Conservation (phyloP, 2,329 filamentous ascomycete genomes). For the Arthrobotrys pseudoclavata region DNA sequence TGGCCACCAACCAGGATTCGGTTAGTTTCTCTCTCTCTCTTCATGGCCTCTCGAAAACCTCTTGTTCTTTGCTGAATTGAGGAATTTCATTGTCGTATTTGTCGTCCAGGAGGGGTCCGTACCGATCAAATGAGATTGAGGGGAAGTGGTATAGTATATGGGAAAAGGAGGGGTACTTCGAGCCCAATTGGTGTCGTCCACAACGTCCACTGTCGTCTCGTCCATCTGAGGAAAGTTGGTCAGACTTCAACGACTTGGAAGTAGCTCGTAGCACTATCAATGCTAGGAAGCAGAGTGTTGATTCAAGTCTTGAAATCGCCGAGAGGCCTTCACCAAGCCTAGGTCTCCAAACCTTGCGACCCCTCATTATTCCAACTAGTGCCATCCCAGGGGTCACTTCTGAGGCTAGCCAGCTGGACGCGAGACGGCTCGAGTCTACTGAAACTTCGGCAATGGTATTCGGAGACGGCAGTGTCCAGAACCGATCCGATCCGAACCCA, state of each 20-base stretch:
- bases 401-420: slow-evolving; percentile 1
- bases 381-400: neutral
- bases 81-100: neutral
- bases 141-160: slow-evolving; percentile 29
- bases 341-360: neutral
- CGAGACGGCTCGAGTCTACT: neutral
- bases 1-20: slow-evolving; percentile 18
- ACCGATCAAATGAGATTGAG: slow-evolving; percentile 33
- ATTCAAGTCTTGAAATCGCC: neutral
- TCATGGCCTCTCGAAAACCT: neutral
- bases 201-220: neutral
- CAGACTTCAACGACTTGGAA: neutral
- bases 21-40: slow-evolving; percentile 3
- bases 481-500: slow-evolving; percentile 1
- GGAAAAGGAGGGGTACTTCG: slow-evolving; percentile 29
- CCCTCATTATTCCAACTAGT: neutral
- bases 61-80: slow-evolving; percentile 12
- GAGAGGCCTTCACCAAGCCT: neutral
- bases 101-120: neutral
- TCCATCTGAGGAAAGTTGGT: slow-evolving; percentile 10
- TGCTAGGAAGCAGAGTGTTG: neutral
- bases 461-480: slow-evolving; percentile 1
- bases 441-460: neutral
- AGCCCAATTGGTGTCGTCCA: neutral
- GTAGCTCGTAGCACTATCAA: neutral